Evolutionary conservation across 176 grass and related monocot species (phyloP).

Genomic region (Avena eriantha): DNA sequence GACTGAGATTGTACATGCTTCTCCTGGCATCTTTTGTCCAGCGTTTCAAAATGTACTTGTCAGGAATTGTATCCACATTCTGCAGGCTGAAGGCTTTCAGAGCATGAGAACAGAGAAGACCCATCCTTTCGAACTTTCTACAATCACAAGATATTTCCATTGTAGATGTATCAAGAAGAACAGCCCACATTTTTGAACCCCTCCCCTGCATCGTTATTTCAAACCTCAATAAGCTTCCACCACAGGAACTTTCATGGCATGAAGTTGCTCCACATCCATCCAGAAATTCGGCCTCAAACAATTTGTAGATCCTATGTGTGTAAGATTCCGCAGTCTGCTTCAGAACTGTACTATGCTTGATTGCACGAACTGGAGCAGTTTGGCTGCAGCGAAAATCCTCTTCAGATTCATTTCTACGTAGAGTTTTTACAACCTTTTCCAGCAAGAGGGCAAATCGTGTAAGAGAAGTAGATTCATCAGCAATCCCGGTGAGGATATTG

Average conservation of each 20-base stretch:
- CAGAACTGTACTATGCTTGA: constrained; percentile 82
- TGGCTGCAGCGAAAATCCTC: constrained; percentile 89
- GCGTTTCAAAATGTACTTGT: constrained; percentile 79
- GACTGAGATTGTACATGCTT: constrained; percentile 64
- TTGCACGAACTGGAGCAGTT: constrained; percentile 77
- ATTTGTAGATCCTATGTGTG: constrained; percentile 79
- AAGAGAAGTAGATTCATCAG: constrained; percentile 77
- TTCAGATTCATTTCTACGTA: constrained; percentile 75
- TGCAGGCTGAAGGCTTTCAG: constrained; percentile 80
- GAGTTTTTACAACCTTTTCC: constrained; percentile 71
- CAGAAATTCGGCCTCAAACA: constrained; percentile 85
- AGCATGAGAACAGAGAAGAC: constrained; percentile 80
- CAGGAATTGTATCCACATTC: constrained; percentile 83
- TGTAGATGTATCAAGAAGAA: constrained; percentile 69
- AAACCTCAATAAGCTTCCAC: constrained; percentile 65
- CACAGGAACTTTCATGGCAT: constrained; percentile 63
- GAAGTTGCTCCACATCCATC: constrained; percentile 85
- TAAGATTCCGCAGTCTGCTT: constrained; percentile 77
- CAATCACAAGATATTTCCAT: constrained; percentile 76
- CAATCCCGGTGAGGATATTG: constrained; percentile 77
- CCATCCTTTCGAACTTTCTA: constrained; percentile 82
- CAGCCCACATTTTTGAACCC: constrained; percentile 69
- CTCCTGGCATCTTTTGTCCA: constrained; percentile 88
- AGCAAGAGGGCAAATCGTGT: constrained; percentile 71
- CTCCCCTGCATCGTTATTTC: constrained; percentile 87